Conservation (phyloP, 192 early-diverging fungal genomes). For the Mortierella hygrophila region DNA sequence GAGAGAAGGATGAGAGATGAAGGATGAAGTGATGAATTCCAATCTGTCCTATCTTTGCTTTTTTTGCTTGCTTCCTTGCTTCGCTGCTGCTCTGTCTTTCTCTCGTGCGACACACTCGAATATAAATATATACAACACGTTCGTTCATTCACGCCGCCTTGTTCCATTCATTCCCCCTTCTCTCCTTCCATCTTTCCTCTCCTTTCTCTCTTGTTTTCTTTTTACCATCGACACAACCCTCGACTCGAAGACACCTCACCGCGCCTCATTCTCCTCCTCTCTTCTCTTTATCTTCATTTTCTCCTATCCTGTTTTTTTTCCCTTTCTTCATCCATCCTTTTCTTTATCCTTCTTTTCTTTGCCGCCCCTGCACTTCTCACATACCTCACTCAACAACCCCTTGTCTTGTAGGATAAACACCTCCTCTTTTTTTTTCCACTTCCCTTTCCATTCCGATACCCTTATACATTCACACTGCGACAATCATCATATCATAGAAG, state of each 20-base stretch:
- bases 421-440: background rate
- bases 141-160: background rate
- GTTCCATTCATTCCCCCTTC: background rate
- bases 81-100: background rate
- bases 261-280: background rate
- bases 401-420: no score
- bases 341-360: background rate
- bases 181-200: background rate
- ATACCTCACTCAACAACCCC: no score
- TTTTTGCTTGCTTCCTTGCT: background rate
- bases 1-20: no score
- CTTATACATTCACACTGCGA: no score
- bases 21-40: background rate
- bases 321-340: no score
- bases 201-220: background rate
- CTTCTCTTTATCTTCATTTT: background rate
- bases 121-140: background rate
- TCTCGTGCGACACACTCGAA: background rate
- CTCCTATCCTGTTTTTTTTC: background rate
- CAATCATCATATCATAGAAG: no score
- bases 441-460: background rate
- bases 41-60: background rate
- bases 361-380: background rate
- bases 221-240: background rate
- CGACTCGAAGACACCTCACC: background rate